Evolutionary conservation across 306 rosid species (phyloP), one percentile per base, ranked within the genome.

Genomic region (Malus fusca): DNA sequence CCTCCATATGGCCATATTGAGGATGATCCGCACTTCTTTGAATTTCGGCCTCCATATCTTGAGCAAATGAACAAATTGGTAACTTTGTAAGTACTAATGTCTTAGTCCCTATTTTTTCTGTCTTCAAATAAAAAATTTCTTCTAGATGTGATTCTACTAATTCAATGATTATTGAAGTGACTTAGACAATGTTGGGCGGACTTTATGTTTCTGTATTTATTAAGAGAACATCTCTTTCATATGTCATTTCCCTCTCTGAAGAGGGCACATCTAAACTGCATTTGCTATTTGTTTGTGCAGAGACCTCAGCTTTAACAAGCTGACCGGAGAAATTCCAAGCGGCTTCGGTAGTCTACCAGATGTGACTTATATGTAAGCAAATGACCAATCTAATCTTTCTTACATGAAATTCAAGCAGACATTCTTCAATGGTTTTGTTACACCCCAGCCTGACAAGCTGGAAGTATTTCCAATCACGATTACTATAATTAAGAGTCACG

Each of bases 281-380:
- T 63, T 55, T 44, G 42, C 53, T 69, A 62, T 21, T 35, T 22
- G 52, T 63, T 63, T 9, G 21, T 48, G 72, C 94, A 93, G 97
- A 85, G 98, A 93, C 77, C 89, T 93, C 69, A 88, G 97, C 84
- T 31, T 31, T 67, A 93, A 93, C 86, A 82, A 84, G 55, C 73
- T 91, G 75, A 85, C 79, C 28, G 98, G 93, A 31, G 73, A 14
- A 71, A 86, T 93, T 77, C 96, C 93, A 3, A 67, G 35, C 23
- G 62, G 23, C 82, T 87, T 72, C 77, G 26, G 3, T 8, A n/a
- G 78, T 69, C 72, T 87, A 26, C 68, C 28, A 51, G 25, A 78
- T 0, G 74, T 75, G 37, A 67, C 77, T 17, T 26, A 75, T 84
- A 76, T 91, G 97, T 93, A 85, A 82, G 90, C 52, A 66, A 78